Base-by-base conservation (phyloP, 345 rosid genomes). In the Bruguiera gymnorhiza region DNA sequence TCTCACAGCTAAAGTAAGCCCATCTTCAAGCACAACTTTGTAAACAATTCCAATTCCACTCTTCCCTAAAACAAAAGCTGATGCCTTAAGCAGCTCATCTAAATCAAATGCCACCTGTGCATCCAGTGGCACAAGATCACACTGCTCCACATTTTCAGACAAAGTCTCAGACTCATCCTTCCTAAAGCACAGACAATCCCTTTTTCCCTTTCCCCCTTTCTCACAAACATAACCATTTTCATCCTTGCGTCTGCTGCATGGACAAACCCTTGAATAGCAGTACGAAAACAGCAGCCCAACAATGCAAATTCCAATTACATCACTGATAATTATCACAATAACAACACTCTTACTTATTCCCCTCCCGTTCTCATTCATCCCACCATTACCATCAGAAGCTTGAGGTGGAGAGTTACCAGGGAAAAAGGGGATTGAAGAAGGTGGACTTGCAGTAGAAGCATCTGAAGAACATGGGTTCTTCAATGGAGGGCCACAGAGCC, bases 61-160 rank as follows among this genome's bases (percentile, higher is more conserved):
- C 90, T 95, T 95, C 48, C 99, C 98, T 5, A 95, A 73, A 64
- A 95, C 98, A 75, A 95, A 95, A 67, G 98, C 99, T 0, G 98
- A 87, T 52, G 99, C 99, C 80, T 92, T 95, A 55, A 95, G 91
- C 72, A 95, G 80, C 81, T 95, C 98, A 63, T 95, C 98, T 57
- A 95, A 84, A 84, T 92, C 88, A 62, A 95, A 92, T 60, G 86
- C 88, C 68, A 92, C 91, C 66, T 88, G 96, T 50, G 84, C 51
- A 73, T 90, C 98, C 52, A 92, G 73, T 0, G 96, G 81, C 62
- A 92, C 89, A 26, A 95, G 92, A 79, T 90, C 97, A 59, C 83
- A 80, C 68, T 86, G 96, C 80, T 90, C 90, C 62, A 86, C 86
- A 75, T 88, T 78, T 67, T 95, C 97, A 6, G 98, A 90, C 15